Base-by-base conservation (phyloP, 805 yeast genomes). In the Ogataea naganishii region DNA sequence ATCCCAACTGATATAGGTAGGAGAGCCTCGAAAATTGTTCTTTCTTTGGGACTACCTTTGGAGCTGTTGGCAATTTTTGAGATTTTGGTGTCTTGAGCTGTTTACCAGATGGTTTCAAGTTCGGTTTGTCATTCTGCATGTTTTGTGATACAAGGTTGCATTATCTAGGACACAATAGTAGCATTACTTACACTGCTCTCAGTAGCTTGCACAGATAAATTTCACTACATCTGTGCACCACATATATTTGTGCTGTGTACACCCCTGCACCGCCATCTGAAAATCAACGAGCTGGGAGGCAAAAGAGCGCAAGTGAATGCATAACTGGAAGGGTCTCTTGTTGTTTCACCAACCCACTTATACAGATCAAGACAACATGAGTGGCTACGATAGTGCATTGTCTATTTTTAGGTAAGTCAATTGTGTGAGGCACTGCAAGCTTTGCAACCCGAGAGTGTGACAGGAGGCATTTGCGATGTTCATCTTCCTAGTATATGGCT, bases 351-450 rank as follows among this genome's bases (percentile, higher is more conserved):
- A 26, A 8, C 10, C 19, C 14, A 11, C 20, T 24, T 22, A 14
- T 14, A 11, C 4, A 14, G 18, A 22, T 22, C 17, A 24, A 7
- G 27, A 14, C 23, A 48, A 12, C 26, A 89, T 89, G 98, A 84
- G 96, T 70, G 97, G 98, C 39, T 89, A 89, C 95, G 98, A 89
- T 61, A 77, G 97, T 72, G 98, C 98, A 34, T 72, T 89, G 48
- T 88, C 96, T 39, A 94, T 89, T 58, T 89, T 89, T 65, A 85
- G 95, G 80, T 80, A 73, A 46, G 88, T 75, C 23, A 24, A n/a
- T n/a, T n/a, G n/a, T 11, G 4, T 14, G 3, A 7, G n/a, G 7
- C 13, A 21, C 5, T 27, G 20, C 15, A 26, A 10, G 12, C 11
- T 26, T 14, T 12, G 13, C 21, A 17, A 7, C n/a, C n/a, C n/a